Evolutionary conservation across 2,329 filamentous ascomycete genomes (phyloP), one percentile per base, ranked within the genome.

Genomic region (Hymenotorrendiella dingleyae): DNA sequence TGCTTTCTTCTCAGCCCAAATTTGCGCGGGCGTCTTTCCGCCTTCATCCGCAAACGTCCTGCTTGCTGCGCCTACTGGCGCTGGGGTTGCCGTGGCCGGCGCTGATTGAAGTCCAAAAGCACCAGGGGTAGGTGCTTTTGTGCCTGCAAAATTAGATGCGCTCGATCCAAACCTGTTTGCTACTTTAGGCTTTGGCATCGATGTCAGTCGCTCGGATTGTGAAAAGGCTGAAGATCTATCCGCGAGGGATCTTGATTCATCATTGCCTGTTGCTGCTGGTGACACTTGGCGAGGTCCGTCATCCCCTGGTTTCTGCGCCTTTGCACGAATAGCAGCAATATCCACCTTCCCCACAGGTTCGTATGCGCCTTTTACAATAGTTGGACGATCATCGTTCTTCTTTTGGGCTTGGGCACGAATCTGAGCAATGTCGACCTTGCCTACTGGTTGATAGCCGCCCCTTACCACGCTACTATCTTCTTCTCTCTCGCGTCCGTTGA

Each of bases 1-100:
- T 27, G 86, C 91, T 71, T 97, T 97, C 71, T 90, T 94, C 71
- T 98, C 93, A 0, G 91, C 91, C 93, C 93, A 98, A 26, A 95
- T 69, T 64, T 98, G 93, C 22, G 93, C 90, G 6, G 93, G 93
- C 4, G 93, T 97, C 72, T 97, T 98, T 49, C 93, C 93, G 50
- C 86, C 90, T 63, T 94, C 73, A 54, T 96, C 90, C 12, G 93
- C 93, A 69, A 97, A 98, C 1, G 89, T 95, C 58, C 88, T 82
- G 67, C 88, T 94, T 27, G 90, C 89, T 52, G 80, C 75, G 20
- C 88, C 89, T 20, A 95, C 74, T 5, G 84, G 80, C 16, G 72
- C 58, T 14, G 69, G 78, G 12, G 70, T 58, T 16, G 67, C 61
- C 3, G 77, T 70, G 16, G 80, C 67, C 21, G 79, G 70, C 7